Evolutionary conservation across 2,329 filamentous ascomycete genomes (phyloP).

Genomic region (Fusarium nelsonii): DNA sequence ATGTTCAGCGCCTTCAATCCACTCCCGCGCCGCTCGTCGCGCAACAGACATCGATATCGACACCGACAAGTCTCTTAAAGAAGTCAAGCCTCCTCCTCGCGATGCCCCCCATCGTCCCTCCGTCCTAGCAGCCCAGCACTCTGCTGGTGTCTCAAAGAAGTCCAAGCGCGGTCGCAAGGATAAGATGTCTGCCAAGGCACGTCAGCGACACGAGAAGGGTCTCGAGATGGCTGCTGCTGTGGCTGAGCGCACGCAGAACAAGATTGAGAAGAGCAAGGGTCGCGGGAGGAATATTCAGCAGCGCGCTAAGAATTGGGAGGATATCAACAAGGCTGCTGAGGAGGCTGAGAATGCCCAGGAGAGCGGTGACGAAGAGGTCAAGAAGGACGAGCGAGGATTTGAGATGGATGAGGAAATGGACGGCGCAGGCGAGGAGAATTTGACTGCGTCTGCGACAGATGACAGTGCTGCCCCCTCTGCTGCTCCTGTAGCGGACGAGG

Average conservation of each 20-base stretch:
- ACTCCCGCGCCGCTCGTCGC: slow-evolving; percentile 80
- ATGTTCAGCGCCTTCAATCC: slow-evolving; percentile 69
- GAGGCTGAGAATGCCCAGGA: slow-evolving; percentile 10
- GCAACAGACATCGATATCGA: slow-evolving; percentile 77
- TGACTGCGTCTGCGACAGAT: slow-evolving; percentile 3
- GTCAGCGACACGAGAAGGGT: slow-evolving; percentile 67
- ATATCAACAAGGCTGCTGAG: slow-evolving; percentile 62
- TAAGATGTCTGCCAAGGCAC: slow-evolving; percentile 67
- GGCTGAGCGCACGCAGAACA: slow-evolving; percentile 68
- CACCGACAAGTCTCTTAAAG: slow-evolving; percentile 78
- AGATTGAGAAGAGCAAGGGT: slow-evolving; percentile 67
- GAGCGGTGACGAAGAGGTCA: slow-evolving; percentile 34
- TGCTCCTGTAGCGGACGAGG: slow-evolving; percentile 45
- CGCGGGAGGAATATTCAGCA: slow-evolving; percentile 61
- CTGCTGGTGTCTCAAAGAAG: slow-evolving; percentile 77
- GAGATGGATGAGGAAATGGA: slow-evolving; percentile 56
- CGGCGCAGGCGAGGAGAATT: slow-evolving; percentile 30
- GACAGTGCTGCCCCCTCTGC: not conserved
- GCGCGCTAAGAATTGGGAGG: slow-evolving; percentile 68
- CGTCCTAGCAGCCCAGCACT: slow-evolving; percentile 76
- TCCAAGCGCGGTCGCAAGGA: slow-evolving; percentile 67
- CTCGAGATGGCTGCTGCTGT: slow-evolving; percentile 71
- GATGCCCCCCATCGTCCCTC: slow-evolving; percentile 64
- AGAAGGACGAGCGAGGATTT: slow-evolving; percentile 42
- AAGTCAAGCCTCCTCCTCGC: slow-evolving; percentile 64